Evolutionary conservation across 176 grass and related monocot genomes (phyloP).

Genomic region (sorghum (Sorghum bicolor)): DNA sequence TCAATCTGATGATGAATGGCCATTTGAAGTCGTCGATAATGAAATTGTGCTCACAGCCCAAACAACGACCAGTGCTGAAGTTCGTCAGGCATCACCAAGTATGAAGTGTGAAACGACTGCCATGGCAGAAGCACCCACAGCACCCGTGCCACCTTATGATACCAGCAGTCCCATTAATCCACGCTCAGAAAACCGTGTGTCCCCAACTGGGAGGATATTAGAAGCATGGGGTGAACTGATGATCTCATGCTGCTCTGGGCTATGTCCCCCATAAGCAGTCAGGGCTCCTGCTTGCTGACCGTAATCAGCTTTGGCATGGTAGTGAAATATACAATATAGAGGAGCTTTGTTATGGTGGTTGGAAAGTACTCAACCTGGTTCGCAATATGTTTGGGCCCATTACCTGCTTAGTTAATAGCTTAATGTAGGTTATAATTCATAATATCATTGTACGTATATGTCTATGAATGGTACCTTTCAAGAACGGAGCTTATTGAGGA

Average conservation of each 20-base stretch:
- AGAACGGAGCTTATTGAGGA: neutral
- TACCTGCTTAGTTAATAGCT: neutral
- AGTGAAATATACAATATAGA: neutral
- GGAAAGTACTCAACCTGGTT: neutral
- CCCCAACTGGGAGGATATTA: neutral
- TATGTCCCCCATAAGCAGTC: neutral
- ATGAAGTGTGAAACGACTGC: neutral
- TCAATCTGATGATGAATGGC: conserved; percentile 12
- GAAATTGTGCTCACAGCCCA: conserved; percentile 15
- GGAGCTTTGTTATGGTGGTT: neutral
- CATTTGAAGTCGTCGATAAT: conserved; percentile 7
- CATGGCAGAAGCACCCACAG: neutral
- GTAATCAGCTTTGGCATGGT: neutral
- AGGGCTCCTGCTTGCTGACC: neutral
- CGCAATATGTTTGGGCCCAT: neutral
- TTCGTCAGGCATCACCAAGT: neutral
- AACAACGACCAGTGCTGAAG: neutral
- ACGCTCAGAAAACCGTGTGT: conserved; percentile 2
- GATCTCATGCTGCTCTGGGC: neutral
- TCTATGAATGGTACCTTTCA: neutral
- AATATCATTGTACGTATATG: neutral
- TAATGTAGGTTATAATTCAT: neutral
- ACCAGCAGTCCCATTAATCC: neutral
- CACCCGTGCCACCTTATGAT: neutral
- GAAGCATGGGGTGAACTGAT: neutral